Percentiles rank a stretch among this genome's conserved stretches.
Evolutionary conservation across 495 filamentous ascomycete species (phyloP).

Genomic region (Aspergillus hancockii): DNA sequence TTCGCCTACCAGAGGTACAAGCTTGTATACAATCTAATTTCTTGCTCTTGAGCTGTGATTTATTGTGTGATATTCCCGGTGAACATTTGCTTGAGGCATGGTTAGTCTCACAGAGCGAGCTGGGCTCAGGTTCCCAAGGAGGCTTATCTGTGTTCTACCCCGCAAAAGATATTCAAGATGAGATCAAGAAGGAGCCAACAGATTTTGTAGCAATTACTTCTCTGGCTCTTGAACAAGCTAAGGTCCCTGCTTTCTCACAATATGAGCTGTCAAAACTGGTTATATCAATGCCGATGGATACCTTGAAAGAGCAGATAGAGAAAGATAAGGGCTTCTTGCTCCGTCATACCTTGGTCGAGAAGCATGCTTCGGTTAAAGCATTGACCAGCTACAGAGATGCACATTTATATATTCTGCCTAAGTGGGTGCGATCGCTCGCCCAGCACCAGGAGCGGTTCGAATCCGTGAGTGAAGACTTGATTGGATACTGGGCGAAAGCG

Average conservation of each 20-base stretch:
- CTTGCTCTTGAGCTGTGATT: conserved; percentile 87
- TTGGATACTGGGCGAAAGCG: conserved; percentile 95
- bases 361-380: conserved; percentile 72
- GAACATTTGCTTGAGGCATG: conserved; percentile 82
- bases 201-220: conserved; percentile 82
- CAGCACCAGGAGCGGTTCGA: conserved; percentile 75
- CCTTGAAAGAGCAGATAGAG: conserved; percentile 76
- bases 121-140: conserved; percentile 61
- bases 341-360: conserved; percentile 68
- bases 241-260: conserved; percentile 54
- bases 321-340: conserved; percentile 71
- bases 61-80: conserved; percentile 87
- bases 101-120: conserved; percentile 75
- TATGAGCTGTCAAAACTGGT: conserved; percentile 67
- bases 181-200: conserved; percentile 84
- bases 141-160: conserved; percentile 88
- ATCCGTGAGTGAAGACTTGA: conserved; percentile 84
- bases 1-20: conserved; percentile 75
- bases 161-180: conserved; percentile 68
- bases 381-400: conserved; percentile 81
- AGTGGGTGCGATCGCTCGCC: conserved; percentile 86
- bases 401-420: conserved; percentile 89
- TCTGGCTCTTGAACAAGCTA: conserved; percentile 57
- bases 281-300: conserved; percentile 78
- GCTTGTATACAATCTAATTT: conserved; percentile 78